Evolutionary conservation across 2,329 filamentous ascomycete species (phyloP), one percentile per base, ranked within the genome.

Genomic region (Aspergillus floridensis): DNA sequence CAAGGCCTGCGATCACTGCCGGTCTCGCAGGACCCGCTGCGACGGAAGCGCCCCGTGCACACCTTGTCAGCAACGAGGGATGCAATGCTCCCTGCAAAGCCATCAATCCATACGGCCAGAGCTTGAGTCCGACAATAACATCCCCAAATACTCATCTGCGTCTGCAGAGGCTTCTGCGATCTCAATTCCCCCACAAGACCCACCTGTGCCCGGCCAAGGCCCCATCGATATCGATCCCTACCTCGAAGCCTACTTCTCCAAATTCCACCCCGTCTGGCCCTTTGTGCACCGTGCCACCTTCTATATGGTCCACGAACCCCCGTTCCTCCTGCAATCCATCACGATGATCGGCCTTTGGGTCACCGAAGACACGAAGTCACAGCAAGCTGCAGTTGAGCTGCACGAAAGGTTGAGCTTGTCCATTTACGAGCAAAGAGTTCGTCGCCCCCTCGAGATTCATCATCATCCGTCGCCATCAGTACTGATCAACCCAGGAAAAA

Each of bases 201-300:
- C 19, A 7, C 19, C 32, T 3, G 3, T 26, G 26, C 32, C 19
- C 12, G 35, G 5, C 10, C 14, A 41, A 21, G 12, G 49, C 10
- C 49, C 35, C n/a, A 24, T 14, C 22, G 24, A 24, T 14, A 56
- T 48, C 5, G 12, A 56, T 32, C 54, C 62, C 12, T 58, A 59
- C 24, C n/a, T 61, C 21, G 51, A 59, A 19, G 46, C 63, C 12
- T 71, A 70, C 53, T 68, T 71, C 55, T 56, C 57, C 2, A 57
- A 60, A 12, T 70, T 71, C 24, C 68, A 71, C 54, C 62, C 63
- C 0, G 31, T 56, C 2, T 71, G 69, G 68, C 68, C 67, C 2
- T 66, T 71, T 41, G n/a, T 71, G 24, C 59, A 68, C 51, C 60
- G 52, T 24, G 24, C 26, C 1, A 59, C 66, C 8, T 70, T 71